phyloP scores from a whole-genome alignment of 257 asterid species.

The Knoxia roxburghii region DNA sequence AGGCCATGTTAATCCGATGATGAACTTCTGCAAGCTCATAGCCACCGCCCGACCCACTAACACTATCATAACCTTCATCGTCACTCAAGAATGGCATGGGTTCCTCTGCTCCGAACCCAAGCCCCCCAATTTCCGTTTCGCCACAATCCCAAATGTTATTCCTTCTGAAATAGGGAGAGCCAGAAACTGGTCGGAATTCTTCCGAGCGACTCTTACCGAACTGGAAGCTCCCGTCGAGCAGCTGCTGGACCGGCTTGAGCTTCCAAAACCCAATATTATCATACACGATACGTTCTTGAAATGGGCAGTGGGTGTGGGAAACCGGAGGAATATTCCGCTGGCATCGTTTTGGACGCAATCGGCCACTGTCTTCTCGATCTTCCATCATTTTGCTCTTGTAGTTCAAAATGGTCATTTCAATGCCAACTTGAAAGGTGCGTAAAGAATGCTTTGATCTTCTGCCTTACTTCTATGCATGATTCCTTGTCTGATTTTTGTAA shows the following conservation, averaged over 20 bases:
- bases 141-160: constrained; percentile 47
- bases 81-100: constrained; percentile 41
- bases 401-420: constrained; percentile 23
- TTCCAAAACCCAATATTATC: constrained; percentile 30
- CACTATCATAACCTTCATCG: constrained; percentile 35
- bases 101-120: constrained; percentile 26
- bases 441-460: no score
- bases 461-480: no score
- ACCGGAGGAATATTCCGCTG: constrained; percentile 50
- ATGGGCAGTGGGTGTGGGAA: constrained; percentile 32
- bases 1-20: constrained; percentile 70
- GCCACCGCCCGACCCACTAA: constrained; percentile 16
- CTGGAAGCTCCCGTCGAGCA: constrained; percentile 47
- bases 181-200: constrained; percentile 25
- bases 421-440: background rate
- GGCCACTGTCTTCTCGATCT: constrained; percentile 38
- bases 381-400: constrained; percentile 40
- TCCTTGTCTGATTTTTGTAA: no score
- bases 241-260: constrained; percentile 34
- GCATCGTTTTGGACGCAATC: constrained; percentile 52
- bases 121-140: constrained; percentile 33
- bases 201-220: constrained; percentile 24
- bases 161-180: constrained; percentile 53
- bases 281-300: constrained; percentile 31
- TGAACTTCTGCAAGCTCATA: constrained; percentile 28